Evolutionary conservation across 108 stramenopile species (phyloP), one percentile per base, ranked within the genome.

Genomic region (Skeletonema marinoi): DNA sequence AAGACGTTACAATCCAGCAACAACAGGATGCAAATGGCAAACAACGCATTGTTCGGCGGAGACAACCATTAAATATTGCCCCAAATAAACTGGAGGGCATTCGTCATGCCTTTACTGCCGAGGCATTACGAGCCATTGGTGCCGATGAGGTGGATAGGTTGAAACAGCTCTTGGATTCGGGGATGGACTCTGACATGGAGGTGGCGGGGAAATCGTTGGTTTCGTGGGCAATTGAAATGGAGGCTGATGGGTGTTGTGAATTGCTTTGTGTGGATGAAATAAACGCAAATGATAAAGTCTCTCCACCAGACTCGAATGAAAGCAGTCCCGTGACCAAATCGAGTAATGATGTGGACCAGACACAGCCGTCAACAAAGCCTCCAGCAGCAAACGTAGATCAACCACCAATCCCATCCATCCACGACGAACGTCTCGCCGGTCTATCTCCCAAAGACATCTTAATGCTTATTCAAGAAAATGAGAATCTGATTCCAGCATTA

Each of bases 71-170:
- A 2, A 88, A 89, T 48, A 89, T 92, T 67, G 68, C 85, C 13
- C 78, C 88, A 3, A 75, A 86, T 60, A 94, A 92, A 65, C 85
- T 82, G 12, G 89, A 92, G 44, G 93, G 90, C 5, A 90, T 94
- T 25, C 84, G 86, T 0, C 89, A 95, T 79, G 94, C 94, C 10
- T 95, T 95, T 64, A 88, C 89, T 0, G 90, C 94, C 14, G 94
- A 95, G 76, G 94, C 94, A 2, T 70, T 95, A 69, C 85, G 94
- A 30, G 89, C 90, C 38, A 86, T 95, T 71, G 94, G 94, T 35
- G 80, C 89, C 9, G 92, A 95, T 73, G 94, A 95, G 77, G 89
- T 88, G 0, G 78, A 83, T 19, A 77, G 94, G 60, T 74, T 95
- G 51, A 38, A 83, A 36, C 87, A 95, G 61, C 64, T 95, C 2